A percentile compares a stretch with the other conserved stretches of the same genome.
phyloP scores from a whole-genome alignment of 106 monocot species.

The Agapanthus africanus region DNA sequence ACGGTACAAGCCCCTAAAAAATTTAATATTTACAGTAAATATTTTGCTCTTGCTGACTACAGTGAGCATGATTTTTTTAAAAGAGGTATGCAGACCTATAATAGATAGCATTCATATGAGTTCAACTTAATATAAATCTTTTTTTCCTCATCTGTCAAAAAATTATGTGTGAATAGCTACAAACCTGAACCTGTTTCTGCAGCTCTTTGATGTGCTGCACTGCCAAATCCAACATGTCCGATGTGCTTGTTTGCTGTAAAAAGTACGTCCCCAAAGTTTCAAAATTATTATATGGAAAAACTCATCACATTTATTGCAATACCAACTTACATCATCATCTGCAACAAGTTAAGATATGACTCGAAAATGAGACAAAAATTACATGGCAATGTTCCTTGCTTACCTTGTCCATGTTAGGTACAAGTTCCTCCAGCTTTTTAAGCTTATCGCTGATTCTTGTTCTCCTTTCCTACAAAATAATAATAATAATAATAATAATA shows the following conservation, averaged over 20 bases:
- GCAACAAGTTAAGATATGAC: neutral
- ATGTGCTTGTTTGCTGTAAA: conserved; percentile 77
- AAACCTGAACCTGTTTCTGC: conserved; percentile 56
- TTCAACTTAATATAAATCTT: neutral
- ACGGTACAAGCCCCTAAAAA: too few species aligned
- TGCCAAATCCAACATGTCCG: conserved; percentile 83
- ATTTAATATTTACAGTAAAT: neutral
- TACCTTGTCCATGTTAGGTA: conserved; percentile 44
- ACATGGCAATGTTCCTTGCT: neutral
- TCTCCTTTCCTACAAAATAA: conserved; percentile 27
- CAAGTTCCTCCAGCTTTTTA: conserved; percentile 34
- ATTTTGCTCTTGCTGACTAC: neutral
- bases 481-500: too few species aligned
- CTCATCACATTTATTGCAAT: neutral
- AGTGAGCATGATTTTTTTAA: neutral
- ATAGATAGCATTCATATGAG: neutral
- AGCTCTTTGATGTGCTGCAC: conserved; percentile 72
- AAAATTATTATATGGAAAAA: neutral
- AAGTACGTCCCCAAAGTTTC: neutral
- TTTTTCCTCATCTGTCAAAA: neutral
- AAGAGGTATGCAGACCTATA: neutral
- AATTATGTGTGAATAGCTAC: neutral
- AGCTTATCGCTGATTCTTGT: conserved; percentile 40
- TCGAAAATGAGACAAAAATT: neutral
- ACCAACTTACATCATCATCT: neutral